phyloP scores from a whole-genome alignment of 257 asterid genomes.

The Lycium barbarum region DNA sequence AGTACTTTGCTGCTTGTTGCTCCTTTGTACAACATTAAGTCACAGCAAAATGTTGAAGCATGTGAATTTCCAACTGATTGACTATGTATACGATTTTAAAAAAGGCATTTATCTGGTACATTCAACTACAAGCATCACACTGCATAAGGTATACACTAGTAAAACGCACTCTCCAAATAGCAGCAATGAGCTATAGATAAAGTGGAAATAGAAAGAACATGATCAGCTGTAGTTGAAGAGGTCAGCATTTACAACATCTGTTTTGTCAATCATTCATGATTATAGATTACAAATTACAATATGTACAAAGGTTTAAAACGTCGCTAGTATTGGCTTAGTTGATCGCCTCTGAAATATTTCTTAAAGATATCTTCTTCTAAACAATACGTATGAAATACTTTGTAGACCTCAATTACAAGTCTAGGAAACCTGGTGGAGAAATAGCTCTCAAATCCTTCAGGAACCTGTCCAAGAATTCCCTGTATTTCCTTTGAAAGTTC shows the following conservation, averaged over 20 bases:
- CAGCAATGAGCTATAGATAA: background rate
- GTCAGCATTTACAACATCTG: background rate
- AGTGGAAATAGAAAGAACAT: constrained; percentile 4
- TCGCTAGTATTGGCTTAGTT: constrained; percentile 36
- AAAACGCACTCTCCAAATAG: background rate
- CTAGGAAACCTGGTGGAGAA: constrained; percentile 76
- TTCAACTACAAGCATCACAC: background rate
- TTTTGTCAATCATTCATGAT: background rate
- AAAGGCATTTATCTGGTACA: background rate
- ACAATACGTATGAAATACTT: constrained; percentile 55
- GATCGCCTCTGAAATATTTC: constrained; percentile 56
- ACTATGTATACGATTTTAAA: background rate
- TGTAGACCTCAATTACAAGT: constrained; percentile 71
- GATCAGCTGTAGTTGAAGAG: background rate
- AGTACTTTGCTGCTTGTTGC: background rate
- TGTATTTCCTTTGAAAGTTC: constrained; percentile 81
- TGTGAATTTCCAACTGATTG: background rate
- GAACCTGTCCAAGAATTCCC: constrained; percentile 65
- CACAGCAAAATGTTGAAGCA: background rate
- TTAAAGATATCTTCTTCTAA: constrained; percentile 64
- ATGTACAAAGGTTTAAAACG: constrained; percentile 6
- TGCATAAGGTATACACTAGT: background rate
- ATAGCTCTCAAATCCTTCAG: constrained; percentile 79
- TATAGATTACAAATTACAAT: background rate
- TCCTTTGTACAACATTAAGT: background rate